Evolutionary conservation across 306 rosid genomes (phyloP), one percentile per base, ranked within the genome.

Genomic region (Cyamopsis tetragonoloba): DNA sequence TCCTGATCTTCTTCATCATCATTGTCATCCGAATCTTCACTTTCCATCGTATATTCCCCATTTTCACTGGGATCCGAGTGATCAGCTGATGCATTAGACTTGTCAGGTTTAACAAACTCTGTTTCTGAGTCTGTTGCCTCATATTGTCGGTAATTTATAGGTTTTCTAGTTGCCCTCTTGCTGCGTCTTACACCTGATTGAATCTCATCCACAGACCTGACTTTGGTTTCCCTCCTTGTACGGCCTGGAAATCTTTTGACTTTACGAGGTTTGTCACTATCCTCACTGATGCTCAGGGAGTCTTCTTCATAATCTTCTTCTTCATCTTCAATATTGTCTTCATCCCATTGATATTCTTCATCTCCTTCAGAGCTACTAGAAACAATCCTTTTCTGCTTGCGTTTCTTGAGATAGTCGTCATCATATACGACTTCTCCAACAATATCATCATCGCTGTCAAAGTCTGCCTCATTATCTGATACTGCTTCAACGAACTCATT

Each of bases 281-380:
- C 99, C 73, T 95, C 99, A 30, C 99, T 95, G 28, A 74, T 73
- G 81, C 96, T 88, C 28, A 79, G 62, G 51, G 90, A 87, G 59
- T 83, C 91, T 17, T 71, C 78, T 1, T 71, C 80, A 2, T 83
- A 85, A 17, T 89, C 95, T 7, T 92, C 98, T 28, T 93, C 96
- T 48, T 89, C 99, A 31, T 95, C 99, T 76, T 90, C 99, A n/a
- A 84, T 79, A 77, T 90, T 88, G 61, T 89, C 95, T 53, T 93
- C 97, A 47, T 90, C 97, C 85, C 90, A 82, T 58, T 62, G 84
- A 78, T 95, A 83, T 80, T 95, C 99, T 72, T 88, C 99, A 70
- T 95, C 99, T 51, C 92, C 99, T 81, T 95, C 99, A 48, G 99
- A 95, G 79, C 97, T 87, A 83, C 99, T 95, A 15, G 96, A 88